Evolutionary conservation across 2,329 filamentous ascomycete genomes (phyloP), one percentile per base, ranked within the genome.

Genomic region (Penicillium occitanis): DNA sequence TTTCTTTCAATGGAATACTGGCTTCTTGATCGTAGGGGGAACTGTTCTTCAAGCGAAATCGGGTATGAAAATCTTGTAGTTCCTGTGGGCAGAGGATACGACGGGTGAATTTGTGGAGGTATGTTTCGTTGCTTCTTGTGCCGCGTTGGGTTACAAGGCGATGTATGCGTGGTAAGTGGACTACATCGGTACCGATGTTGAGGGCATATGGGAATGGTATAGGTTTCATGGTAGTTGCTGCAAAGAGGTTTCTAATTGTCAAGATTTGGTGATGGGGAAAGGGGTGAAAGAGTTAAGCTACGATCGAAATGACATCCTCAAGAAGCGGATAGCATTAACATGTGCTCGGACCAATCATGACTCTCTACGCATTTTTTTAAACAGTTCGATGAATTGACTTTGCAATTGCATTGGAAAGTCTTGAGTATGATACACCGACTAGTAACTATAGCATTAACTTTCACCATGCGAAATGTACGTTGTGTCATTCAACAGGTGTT

Each of bases 101-200:
- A 64, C 70, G 74, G 25, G 73, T 76, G 72, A 80, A 79, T 69
- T 76, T 76, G 51, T 73, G 51, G 59, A 78, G 71, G 72, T 73
- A 72, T 66, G 59, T 58, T 61, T 60, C 67, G 48, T 65, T 71
- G 68, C 69, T 62, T 55, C 68, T 63, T 1, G 79, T 80, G 46
- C 75, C 74, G 8, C 78, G 74, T 30, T 80, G 75, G 19, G 74
- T 76, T 62, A 94, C 76, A 61, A 93, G 81, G 22, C 77, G 75
- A 68, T 82, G 79, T 67, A 96, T 87, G 64, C 92, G 88, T 0
- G 83, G 78, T 66, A 92, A 85, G 66, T 84, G 84, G 76, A 91
- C 92, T 65, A 96, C 90, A 75, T 96, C 93, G 58, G 87, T 94
- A 66, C 93, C 93, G 62, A 96, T 81, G 59, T 84, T 84, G 14